These are phyloP conservation scores for Mycena amicta DNA, from an alignment of 768 basidiomycete species.

Conservation along the genomic window DNA sequence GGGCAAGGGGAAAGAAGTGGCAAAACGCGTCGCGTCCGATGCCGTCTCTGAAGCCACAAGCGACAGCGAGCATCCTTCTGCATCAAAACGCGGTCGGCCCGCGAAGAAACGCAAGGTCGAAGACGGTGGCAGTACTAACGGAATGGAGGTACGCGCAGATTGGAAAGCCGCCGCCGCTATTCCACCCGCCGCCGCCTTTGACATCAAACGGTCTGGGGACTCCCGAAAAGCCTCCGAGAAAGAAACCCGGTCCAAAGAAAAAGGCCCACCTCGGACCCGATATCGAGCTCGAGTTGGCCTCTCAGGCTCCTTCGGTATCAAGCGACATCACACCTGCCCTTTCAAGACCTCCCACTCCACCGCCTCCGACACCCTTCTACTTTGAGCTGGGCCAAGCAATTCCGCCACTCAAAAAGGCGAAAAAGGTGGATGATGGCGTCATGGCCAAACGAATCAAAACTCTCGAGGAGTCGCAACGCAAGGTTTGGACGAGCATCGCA, in stretches of 20 bases:
- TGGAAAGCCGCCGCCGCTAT: slow-evolving; percentile 37
- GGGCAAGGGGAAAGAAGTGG: slow-evolving; percentile 48
- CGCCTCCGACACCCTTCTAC: slow-evolving; percentile 65
- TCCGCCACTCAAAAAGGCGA: slow-evolving; percentile 74
- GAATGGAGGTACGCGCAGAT: slow-evolving; percentile 29
- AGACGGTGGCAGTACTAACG: slow-evolving; percentile 19
- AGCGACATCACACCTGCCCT: slow-evolving; percentile 73
- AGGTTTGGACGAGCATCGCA: slow-evolving; percentile 90
- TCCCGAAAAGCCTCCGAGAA: slow-evolving; percentile 54
- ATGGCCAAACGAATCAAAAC: slow-evolving; percentile 77
- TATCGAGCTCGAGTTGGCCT: slow-evolving; percentile 49
- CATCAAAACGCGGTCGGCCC: slow-evolving; percentile 43
- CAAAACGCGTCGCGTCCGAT: slow-evolving; percentile 53
- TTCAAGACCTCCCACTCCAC: slow-evolving; percentile 68
- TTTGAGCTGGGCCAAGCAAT: slow-evolving; percentile 66
- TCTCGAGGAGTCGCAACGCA: slow-evolving; percentile 82
- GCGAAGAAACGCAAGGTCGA: slow-evolving; percentile 65
- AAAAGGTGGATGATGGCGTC: slow-evolving; percentile 71
- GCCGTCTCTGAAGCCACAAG: slow-evolving; percentile 61
- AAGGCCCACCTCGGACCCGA: slow-evolving; percentile 56
- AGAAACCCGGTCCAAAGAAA: slow-evolving; percentile 58
- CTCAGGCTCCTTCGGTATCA: slow-evolving; percentile 57
- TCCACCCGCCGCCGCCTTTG: slow-evolving; percentile 37
- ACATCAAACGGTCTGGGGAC: slow-evolving; percentile 36
- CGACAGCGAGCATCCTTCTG: slow-evolving; percentile 49